Evolutionary conservation across 2,329 filamentous ascomycete genomes (phyloP).

Genomic region (Sphaerulina vaccinii): DNA sequence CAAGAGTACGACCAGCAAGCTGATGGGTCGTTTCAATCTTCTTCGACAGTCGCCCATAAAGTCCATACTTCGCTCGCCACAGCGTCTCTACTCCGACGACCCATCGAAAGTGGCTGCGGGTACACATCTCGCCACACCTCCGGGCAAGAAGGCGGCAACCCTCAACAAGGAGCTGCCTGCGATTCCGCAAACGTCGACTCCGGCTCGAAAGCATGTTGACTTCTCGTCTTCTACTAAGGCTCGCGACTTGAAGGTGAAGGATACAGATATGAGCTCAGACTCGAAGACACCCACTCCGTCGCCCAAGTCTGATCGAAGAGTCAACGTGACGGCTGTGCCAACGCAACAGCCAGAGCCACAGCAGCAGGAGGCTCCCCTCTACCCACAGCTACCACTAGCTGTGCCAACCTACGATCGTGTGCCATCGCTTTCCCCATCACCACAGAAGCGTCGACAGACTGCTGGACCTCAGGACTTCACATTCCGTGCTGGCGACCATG

Average conservation of each 20-base stretch:
- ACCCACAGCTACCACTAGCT: slow-evolving; percentile 22
- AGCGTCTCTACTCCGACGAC: slow-evolving; percentile 60
- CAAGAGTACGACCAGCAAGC: slow-evolving; percentile 35
- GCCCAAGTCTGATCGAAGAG: slow-evolving; percentile 19
- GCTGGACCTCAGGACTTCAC: slow-evolving; percentile 47
- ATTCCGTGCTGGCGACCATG: slow-evolving; percentile 46
- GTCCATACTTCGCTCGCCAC: slow-evolving; percentile 62
- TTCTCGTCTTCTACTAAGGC: slow-evolving; percentile 65
- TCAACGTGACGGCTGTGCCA: slow-evolving; percentile 7
- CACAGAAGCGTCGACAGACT: slow-evolving; percentile 39
- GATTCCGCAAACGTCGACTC: slow-evolving; percentile 43
- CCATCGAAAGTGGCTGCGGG: slow-evolving; percentile 60
- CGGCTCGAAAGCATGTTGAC: slow-evolving; percentile 73
- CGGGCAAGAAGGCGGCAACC: slow-evolving; percentile 24
- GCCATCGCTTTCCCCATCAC: slow-evolving; percentile 32
- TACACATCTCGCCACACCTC: slow-evolving; percentile 54
- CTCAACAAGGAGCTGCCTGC: slow-evolving; percentile 18
- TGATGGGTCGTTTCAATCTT: slow-evolving; percentile 46
- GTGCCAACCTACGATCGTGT: slow-evolving; percentile 13
- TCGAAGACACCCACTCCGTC: slow-evolving; percentile 34
- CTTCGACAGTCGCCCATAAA: slow-evolving; percentile 57
- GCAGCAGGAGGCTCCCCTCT: background rate
- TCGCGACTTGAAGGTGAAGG: slow-evolving; percentile 33
- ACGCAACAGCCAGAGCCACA: slow-evolving; percentile 6
- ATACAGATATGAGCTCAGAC: slow-evolving; percentile 24